Percentiles rank a stretch among this genome's conserved stretches.
Evolutionary conservation across 345 rosid genomes (phyloP).

Genomic region (Hibiscus tridactylites): DNA sequence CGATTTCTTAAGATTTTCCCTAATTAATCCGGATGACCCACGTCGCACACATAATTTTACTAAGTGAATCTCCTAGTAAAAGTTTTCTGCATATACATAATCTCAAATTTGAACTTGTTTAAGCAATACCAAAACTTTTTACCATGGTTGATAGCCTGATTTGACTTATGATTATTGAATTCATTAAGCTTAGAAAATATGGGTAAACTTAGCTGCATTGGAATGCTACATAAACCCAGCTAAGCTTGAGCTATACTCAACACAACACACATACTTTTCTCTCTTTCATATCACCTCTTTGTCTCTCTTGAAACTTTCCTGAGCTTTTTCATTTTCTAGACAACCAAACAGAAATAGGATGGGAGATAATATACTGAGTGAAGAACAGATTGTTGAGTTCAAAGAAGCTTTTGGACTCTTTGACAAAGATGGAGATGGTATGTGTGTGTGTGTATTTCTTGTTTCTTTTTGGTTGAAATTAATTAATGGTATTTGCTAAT

Average conservation of each 20-base stretch:
- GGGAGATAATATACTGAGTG: constrained; percentile 28
- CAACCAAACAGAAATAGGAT: constrained; percentile 13
- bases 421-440: constrained; percentile 82
- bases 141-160: not conserved
- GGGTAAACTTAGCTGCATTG: constrained; percentile 1
- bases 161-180: constrained; percentile 18
- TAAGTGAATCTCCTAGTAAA: too few species aligned
- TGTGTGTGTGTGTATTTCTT: not conserved
- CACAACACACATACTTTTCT: not conserved
- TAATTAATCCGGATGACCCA: too few species aligned
- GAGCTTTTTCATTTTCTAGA: not conserved
- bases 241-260: constrained; percentile 38
- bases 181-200: not conserved
- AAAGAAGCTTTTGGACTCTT: constrained; percentile 66
- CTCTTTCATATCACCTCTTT: not conserved
- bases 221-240: constrained; percentile 45
- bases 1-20: too few species aligned
- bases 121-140: too few species aligned
- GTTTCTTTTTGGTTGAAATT: not conserved
- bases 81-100: too few species aligned
- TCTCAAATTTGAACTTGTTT: too few species aligned
- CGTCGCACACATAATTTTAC: too few species aligned
- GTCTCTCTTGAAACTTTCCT: not conserved
- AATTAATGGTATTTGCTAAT: not conserved
- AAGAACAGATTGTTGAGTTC: constrained; percentile 72